Percentiles rank a stretch among this genome's conserved stretches.
Evolutionary conservation across 1,139 yeast species (phyloP).

Genomic region (Kodamaea anthophila): DNA sequence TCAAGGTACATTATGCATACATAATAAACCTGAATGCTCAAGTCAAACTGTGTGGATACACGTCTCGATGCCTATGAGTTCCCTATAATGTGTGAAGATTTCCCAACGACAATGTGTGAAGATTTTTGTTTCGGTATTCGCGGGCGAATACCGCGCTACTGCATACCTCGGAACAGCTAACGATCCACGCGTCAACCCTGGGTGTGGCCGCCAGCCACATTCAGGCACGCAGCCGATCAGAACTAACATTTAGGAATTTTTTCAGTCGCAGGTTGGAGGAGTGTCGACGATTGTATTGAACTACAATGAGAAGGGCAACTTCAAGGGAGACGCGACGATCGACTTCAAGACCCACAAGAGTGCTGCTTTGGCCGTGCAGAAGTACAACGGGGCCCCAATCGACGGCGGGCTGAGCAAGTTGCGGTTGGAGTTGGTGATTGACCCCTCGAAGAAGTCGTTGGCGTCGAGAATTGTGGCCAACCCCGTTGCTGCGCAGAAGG

Average conservation of each 20-base stretch:
- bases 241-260: constrained; percentile 64
- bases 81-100: too few species aligned
- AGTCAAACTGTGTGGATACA: too few species aligned
- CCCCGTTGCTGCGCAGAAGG: constrained; percentile 20
- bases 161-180: too few species aligned
- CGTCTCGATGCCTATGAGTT: too few species aligned
- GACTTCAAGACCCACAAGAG: constrained; percentile 61
- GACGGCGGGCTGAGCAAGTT: constrained; percentile 79
- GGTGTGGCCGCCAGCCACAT: constrained; percentile 4
- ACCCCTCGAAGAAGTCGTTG: constrained; percentile 75
- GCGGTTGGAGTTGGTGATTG: constrained; percentile 80
- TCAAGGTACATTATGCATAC: not conserved
- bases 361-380: constrained; percentile 70
- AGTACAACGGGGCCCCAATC: constrained; percentile 88
- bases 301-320: constrained; percentile 84
- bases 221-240: too few species aligned
- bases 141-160: too few species aligned
- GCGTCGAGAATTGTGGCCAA: constrained; percentile 64
- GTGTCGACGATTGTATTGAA: constrained; percentile 65
- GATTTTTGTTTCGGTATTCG: too few species aligned
- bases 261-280: constrained; percentile 83
- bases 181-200: too few species aligned
- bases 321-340: constrained; percentile 88
- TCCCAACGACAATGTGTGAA: too few species aligned
- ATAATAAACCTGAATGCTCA: too few species aligned